Percentiles rank a stretch among this genome's conserved stretches.
phyloP scores from a whole-genome alignment of 805 yeast genomes.

The Clavispora carvajalis region DNA sequence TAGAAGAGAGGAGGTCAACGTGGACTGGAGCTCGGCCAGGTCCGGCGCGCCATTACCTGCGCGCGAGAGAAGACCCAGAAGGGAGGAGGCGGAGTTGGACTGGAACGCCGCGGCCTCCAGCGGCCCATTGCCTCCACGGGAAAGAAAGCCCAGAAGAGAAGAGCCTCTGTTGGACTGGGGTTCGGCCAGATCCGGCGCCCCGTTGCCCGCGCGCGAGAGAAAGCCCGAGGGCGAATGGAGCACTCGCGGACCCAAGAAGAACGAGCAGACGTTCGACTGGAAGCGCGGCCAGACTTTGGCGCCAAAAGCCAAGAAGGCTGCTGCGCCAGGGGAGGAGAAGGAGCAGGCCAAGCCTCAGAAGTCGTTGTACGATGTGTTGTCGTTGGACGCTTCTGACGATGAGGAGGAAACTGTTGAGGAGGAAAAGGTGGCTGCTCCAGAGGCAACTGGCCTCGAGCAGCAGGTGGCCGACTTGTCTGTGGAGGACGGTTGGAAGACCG shows the following conservation, averaged over 20 bases:
- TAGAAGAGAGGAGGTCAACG: conserved; percentile 36
- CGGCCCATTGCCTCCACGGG: conserved; percentile 15
- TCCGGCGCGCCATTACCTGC: conserved; percentile 7
- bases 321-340: conserved; percentile 8
- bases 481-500: conserved; percentile 8
- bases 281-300: conserved; percentile 32
- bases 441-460: conserved; percentile 13
- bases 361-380: conserved; percentile 16
- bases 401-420: conserved; percentile 3
- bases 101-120: conserved; percentile 36
- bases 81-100: conserved; percentile 4
- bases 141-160: conserved; percentile 23
- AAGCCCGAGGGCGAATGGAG: conserved; percentile 23
- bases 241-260: conserved; percentile 16
- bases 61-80: conserved; percentile 25
- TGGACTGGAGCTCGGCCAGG: conserved; percentile 40
- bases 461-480: conserved; percentile 11
- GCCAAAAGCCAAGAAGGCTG: conserved; percentile 8
- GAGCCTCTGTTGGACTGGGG: conserved; percentile 29
- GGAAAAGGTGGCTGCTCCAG: neutral
- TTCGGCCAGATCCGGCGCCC: conserved; percentile 22
- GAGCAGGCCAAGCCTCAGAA: conserved; percentile 13
- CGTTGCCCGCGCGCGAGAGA: conserved; percentile 34
- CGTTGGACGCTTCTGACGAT: conserved; percentile 10
- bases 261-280: conserved; percentile 32